Evolutionary conservation across 2,329 filamentous ascomycete genomes (phyloP).

Genomic region (Aquanectria penicillioides): DNA sequence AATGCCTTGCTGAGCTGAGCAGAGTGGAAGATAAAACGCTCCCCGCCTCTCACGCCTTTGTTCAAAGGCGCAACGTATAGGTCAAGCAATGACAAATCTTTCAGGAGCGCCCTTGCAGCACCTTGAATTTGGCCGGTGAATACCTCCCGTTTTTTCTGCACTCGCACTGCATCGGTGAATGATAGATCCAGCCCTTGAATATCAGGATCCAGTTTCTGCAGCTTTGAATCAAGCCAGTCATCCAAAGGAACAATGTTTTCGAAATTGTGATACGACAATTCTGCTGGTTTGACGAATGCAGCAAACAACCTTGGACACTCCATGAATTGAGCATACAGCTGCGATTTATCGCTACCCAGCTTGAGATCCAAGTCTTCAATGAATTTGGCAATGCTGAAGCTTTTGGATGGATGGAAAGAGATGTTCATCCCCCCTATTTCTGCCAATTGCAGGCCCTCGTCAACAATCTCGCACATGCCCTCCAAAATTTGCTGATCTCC

Average conservation of each 20-base stretch:
- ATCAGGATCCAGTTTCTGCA: neutral
- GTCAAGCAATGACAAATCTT: slow-evolving; percentile 9
- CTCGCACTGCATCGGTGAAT: neutral
- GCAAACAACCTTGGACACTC: slow-evolving; percentile 4
- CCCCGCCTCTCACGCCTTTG: slow-evolving; percentile 1
- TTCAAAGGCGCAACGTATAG: slow-evolving; percentile 14
- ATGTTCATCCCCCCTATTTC: neutral
- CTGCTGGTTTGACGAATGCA: slow-evolving; percentile 11
- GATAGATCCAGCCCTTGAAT: neutral
- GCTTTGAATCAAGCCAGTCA: neutral
- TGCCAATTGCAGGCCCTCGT: neutral
- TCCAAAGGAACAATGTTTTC: slow-evolving; percentile 17
- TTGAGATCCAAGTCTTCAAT: slow-evolving; percentile 11
- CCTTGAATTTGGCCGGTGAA: slow-evolving; percentile 2
- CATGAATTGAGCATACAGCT: slow-evolving; percentile 10
- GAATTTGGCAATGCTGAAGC: neutral
- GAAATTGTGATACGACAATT: slow-evolving; percentile 19
- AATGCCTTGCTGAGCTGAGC: slow-evolving; percentile 6
- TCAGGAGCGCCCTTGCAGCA: neutral
- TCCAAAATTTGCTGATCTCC: neutral
- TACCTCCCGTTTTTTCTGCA: neutral
- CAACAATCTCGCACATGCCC: neutral
- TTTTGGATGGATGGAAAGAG: slow-evolving; percentile 1
- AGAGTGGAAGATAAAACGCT: slow-evolving; percentile 16
- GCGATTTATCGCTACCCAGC: neutral